phyloP scores from a whole-genome alignment of 1,284 basidiomycete species.

The Neonothopanus nambi region DNA sequence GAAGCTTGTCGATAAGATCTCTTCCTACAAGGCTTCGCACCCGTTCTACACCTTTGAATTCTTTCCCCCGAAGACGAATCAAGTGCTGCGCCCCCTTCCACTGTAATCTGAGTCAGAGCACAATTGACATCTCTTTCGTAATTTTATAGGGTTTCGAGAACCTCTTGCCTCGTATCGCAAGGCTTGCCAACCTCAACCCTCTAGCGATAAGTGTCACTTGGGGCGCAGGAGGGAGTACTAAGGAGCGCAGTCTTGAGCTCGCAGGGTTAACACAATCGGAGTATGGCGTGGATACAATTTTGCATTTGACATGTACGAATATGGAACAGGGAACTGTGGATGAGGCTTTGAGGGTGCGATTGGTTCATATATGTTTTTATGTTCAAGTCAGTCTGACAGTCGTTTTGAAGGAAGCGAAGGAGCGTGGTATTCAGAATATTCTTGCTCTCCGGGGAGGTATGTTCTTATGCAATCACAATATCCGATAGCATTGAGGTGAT shows the following conservation, averaged over 20 bases:
- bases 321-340: slow-evolving; percentile 91
- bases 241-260: slow-evolving; percentile 85
- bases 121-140: slow-evolving; percentile 16
- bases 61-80: slow-evolving; percentile 93
- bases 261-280: slow-evolving; percentile 72
- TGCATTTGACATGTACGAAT: slow-evolving; percentile 98
- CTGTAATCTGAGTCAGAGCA: slow-evolving; percentile 3
- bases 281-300: slow-evolving; percentile 78
- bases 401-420: slow-evolving; percentile 68
- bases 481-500: not conserved
- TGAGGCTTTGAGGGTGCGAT: slow-evolving; percentile 72
- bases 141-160: slow-evolving; percentile 84
- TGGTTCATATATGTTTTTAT: not conserved
- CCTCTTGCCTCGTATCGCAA: slow-evolving; percentile 76
- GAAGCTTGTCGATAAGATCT: slow-evolving; percentile 72
- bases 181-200: slow-evolving; percentile 70
- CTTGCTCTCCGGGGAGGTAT: slow-evolving; percentile 88
- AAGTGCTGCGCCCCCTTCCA: slow-evolving; percentile 43
- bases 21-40: slow-evolving; percentile 35
- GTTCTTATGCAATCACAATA: slow-evolving; percentile 18
- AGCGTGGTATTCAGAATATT: slow-evolving; percentile 86
- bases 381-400: not conserved
- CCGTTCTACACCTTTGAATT: slow-evolving; percentile 93
- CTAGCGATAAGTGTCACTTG: slow-evolving; percentile 89
- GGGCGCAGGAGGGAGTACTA: slow-evolving; percentile 96